Base-by-base conservation (phyloP, 257 asterid species). In the Datura wrightii region DNA sequence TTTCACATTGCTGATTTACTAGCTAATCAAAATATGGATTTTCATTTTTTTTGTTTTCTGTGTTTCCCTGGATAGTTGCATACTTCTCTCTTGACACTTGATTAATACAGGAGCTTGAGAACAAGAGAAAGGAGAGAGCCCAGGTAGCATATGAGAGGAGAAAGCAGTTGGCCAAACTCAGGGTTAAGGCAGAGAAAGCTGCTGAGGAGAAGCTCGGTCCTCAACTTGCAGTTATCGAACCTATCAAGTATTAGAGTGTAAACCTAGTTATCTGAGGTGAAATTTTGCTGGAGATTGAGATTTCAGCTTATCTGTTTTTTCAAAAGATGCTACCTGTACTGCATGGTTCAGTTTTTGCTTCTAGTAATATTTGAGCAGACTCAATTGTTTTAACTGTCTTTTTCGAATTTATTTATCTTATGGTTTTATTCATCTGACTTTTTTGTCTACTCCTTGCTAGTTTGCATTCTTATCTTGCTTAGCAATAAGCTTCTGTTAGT, bases 51-150 rank as follows among this genome's bases (percentile, higher is more conserved):
- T 11, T 1, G 58, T 31, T 10, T 2, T 48, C 7, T 24, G 44
- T 48, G 13, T 24, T 48, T 48, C 41, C 0, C 52, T 1, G 15
- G 24, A 8, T 76, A 36, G 13, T 52, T 52, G 24, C 82, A 50
- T 50, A 76, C 46, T 31, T 76, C 11, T 36, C 62, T 31, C 48
- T 52, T 62, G 52, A 55, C 44, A 41, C 7, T 56, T 74, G 76
- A 2, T 46, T 55, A 62, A 14, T 58, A n/a, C 83, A 95, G 99
- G 98, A 95, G 87, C 86, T 95, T 34, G 99, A 95, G 93, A 87
- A 92, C 90, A 95, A 95, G 97, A 94, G 99, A 86, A 95, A 94
- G 82, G 98, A 95, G 44, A 92, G 97, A 84, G 87, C 97, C 52
- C 97, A 94, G 87, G 90, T 82, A 14, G 60, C 88, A 14, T 95